Conservation (phyloP, 495 filamentous ascomycete genomes). For the Hyaloscypha finlandica region DNA sequence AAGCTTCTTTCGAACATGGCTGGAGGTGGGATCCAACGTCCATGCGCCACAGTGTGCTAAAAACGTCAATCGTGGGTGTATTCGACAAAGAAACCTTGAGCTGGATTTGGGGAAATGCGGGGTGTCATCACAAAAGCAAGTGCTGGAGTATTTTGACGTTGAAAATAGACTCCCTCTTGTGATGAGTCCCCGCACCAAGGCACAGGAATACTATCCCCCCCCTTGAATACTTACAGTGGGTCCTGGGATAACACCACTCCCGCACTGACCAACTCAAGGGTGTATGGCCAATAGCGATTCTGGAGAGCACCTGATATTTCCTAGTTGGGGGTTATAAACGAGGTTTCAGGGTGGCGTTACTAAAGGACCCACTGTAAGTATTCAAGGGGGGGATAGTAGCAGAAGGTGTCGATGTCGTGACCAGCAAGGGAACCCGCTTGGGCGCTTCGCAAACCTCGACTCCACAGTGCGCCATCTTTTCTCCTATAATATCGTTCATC, state of each 20-base stretch:
- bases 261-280: too few relatives aligned
- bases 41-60: neutral
- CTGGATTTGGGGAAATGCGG: neutral
- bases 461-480: neutral
- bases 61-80: neutral
- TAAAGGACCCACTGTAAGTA: too few relatives aligned
- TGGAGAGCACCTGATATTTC: too few relatives aligned
- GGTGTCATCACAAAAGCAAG: slow-evolving; percentile 5
- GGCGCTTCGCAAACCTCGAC: slow-evolving; percentile 19
- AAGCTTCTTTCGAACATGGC: slow-evolving; percentile 2
- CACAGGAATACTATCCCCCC: too few relatives aligned
- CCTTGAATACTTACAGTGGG: too few relatives aligned
- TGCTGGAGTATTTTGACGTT: neutral
- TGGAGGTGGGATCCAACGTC: slow-evolving; percentile 17
- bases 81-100: neutral
- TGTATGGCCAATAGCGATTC: too few relatives aligned
- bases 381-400: too few relatives aligned
- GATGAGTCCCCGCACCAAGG: slow-evolving; percentile 4
- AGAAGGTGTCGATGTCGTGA: neutral
- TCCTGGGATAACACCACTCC: too few relatives aligned
- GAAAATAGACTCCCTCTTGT: slow-evolving; percentile 4
- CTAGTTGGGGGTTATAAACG: too few relatives aligned
- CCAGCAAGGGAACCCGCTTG: neutral
- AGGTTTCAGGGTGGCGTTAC: too few relatives aligned
- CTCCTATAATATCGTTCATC: slow-evolving; percentile 1